Evolutionary conservation across 1,284 basidiomycete genomes (phyloP).

Genomic region (Lignosus rhinocerotis): DNA sequence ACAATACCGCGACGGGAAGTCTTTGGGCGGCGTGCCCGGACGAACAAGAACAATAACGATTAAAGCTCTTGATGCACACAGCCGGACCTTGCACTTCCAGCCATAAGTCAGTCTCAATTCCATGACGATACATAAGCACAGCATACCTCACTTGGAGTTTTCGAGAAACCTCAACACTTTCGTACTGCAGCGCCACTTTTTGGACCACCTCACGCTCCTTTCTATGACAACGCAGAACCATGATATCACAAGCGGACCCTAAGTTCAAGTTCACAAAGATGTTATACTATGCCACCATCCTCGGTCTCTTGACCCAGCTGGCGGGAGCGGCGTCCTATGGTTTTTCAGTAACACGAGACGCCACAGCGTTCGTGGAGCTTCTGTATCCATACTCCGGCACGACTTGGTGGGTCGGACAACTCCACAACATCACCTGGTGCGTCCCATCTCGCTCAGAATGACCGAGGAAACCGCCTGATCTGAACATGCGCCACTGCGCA

Average conservation of each 20-base stretch:
- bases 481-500: not conserved
- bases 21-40: too few species aligned
- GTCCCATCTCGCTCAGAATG: not conserved
- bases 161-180: too few species aligned
- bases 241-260: not conserved
- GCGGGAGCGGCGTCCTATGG: not conserved
- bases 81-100: too few species aligned
- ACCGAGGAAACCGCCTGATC: not conserved
- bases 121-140: too few species aligned
- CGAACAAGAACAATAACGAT: too few species aligned
- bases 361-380: not conserved
- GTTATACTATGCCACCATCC: not conserved
- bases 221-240: too few species aligned
- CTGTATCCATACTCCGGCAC: not conserved
- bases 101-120: too few species aligned
- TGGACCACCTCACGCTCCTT: too few species aligned
- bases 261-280: not conserved
- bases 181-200: too few species aligned
- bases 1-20: too few species aligned
- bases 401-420: not conserved
- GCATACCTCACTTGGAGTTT: too few species aligned
- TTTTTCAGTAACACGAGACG: not conserved
- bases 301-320: not conserved
- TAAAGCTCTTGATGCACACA: too few species aligned
- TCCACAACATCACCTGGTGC: not conserved